Conservation (phyloP, 2,329 filamentous ascomycete genomes). For the Penicillium glabrum region DNA sequence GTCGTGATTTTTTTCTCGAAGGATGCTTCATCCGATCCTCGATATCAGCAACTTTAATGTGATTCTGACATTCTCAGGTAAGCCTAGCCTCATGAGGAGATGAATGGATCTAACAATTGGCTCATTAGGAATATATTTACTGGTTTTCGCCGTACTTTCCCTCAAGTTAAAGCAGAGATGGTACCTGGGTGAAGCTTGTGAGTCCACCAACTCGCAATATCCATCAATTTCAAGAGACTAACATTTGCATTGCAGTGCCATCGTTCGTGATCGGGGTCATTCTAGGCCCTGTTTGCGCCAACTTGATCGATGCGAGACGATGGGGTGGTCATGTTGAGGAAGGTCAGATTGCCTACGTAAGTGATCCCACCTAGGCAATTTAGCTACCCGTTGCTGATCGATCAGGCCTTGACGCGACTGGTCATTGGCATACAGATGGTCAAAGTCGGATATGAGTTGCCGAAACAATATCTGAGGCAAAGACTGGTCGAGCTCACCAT, state of each 20-base stretch:
- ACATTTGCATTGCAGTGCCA: slow-evolving; percentile 48
- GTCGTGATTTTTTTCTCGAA: slow-evolving; percentile 1
- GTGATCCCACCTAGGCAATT: background rate
- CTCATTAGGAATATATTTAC: slow-evolving; percentile 30
- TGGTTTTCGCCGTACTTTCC: slow-evolving; percentile 36
- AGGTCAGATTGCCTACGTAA: slow-evolving; percentile 45
- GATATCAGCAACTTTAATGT: slow-evolving; percentile 38
- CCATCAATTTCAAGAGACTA: background rate
- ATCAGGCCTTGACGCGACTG: slow-evolving; percentile 53
- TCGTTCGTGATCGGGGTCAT: slow-evolving; percentile 56
- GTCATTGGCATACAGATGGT: slow-evolving; percentile 65
- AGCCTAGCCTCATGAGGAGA: background rate
- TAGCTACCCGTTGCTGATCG: background rate
- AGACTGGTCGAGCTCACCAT: slow-evolving; percentile 57
- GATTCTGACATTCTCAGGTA: slow-evolving; percentile 34
- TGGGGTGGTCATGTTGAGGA: slow-evolving; percentile 38
- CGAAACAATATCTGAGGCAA: slow-evolving; percentile 53
- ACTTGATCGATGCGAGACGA: slow-evolving; percentile 49
- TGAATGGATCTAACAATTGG: slow-evolving; percentile 1
- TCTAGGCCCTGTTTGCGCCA: slow-evolving; percentile 56
- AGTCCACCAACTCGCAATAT: slow-evolving; percentile 1
- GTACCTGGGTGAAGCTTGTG: slow-evolving; percentile 44
- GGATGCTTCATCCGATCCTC: slow-evolving; percentile 37
- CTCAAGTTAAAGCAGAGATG: slow-evolving; percentile 39
- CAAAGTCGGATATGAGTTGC: slow-evolving; percentile 63